Percentiles rank a stretch among this genome's conserved stretches.
These are phyloP conservation scores for Plasmodium inui DNA, from an alignment of 169 alveolate species.

Conservation along the genomic window DNA sequence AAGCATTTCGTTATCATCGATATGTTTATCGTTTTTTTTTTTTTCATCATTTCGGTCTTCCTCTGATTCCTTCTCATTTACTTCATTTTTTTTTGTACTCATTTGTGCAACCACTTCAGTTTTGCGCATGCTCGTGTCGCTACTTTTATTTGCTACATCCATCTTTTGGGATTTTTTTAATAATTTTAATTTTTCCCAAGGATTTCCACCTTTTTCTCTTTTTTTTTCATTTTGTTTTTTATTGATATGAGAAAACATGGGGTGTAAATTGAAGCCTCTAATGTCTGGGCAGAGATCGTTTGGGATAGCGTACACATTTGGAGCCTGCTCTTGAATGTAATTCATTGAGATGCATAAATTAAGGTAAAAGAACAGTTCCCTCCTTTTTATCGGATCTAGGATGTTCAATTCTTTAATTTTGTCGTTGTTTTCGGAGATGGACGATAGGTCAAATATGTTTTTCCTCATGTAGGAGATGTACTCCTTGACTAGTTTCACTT, in stretches of 20 bases:
- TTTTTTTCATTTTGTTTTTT: conserved; percentile 48
- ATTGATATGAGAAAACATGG: conserved; percentile 68
- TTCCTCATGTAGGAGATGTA: conserved; percentile 46
- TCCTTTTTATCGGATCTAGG: conserved; percentile 64
- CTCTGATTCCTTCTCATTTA: conserved; percentile 9
- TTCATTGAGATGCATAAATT: conserved; percentile 46
- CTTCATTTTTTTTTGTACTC: conserved; percentile 20
- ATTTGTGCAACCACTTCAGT: not conserved
- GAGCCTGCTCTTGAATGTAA: conserved; percentile 28
- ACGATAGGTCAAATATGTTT: conserved; percentile 38
- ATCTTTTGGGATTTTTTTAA: conserved; percentile 40
- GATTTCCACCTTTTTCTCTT: conserved; percentile 18
- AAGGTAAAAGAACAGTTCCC: conserved; percentile 71
- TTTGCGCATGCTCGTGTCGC: not conserved
- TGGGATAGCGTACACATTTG: conserved; percentile 31
- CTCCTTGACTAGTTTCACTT: conserved; percentile 41
- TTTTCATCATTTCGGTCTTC: not conserved
- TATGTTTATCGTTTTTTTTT: not conserved
- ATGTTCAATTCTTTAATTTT: conserved; percentile 63
- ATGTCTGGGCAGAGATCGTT: conserved; percentile 18
- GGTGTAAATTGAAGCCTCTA: conserved; percentile 73
- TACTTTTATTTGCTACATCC: conserved; percentile 6
- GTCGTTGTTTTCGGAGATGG: conserved; percentile 58
- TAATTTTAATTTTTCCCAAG: conserved; percentile 66
- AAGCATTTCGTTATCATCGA: not conserved